A percentile compares a stretch with the other conserved stretches of the same genome.
phyloP scores from a whole-genome alignment of 331 rosid genomes.

The Rosa hybrid region DNA sequence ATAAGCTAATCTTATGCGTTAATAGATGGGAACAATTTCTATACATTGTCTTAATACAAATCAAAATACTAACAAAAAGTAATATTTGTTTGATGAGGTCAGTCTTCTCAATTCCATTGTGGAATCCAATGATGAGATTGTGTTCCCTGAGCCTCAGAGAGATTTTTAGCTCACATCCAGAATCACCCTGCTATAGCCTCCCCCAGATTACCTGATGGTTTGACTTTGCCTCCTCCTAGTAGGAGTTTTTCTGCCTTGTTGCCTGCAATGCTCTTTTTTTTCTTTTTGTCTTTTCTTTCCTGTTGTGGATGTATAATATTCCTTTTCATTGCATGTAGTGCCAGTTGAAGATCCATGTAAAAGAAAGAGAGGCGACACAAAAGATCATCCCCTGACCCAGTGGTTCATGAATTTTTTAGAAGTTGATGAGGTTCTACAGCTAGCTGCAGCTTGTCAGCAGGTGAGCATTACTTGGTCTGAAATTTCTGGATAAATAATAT shows the following conservation, averaged over 20 bases:
- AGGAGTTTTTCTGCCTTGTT: slow-evolving; percentile 22
- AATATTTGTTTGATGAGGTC: no score
- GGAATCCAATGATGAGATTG: slow-evolving; percentile 70
- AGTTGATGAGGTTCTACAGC: slow-evolving; percentile 83
- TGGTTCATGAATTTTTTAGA: slow-evolving; percentile 75
- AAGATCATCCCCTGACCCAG: slow-evolving; percentile 66
- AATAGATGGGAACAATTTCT: no score
- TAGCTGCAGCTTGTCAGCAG: slow-evolving; percentile 88
- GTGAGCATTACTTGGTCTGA: slow-evolving; percentile 31
- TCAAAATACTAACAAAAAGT: no score
- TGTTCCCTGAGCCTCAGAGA: slow-evolving; percentile 75
- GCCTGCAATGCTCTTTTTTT: slow-evolving; percentile 10
- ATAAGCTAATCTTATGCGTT: no score
- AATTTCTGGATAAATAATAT: not conserved
- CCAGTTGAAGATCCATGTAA: slow-evolving; percentile 64
- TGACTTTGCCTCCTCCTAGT: slow-evolving; percentile 66
- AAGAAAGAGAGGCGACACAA: slow-evolving; percentile 72
- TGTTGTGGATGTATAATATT: slow-evolving; percentile 21
- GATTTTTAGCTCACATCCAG: slow-evolving; percentile 62
- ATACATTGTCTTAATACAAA: no score
- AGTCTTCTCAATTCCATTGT: not conserved
- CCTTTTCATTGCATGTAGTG: slow-evolving; percentile 39
- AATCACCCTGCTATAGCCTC: slow-evolving; percentile 52
- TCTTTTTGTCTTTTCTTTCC: not conserved
- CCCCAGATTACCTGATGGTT: slow-evolving; percentile 64